A percentile compares a stretch with the other conserved stretches of the same genome.
Evolutionary conservation across 2,329 filamentous ascomycete genomes (phyloP).

Genomic region (Diaporthe citri): DNA sequence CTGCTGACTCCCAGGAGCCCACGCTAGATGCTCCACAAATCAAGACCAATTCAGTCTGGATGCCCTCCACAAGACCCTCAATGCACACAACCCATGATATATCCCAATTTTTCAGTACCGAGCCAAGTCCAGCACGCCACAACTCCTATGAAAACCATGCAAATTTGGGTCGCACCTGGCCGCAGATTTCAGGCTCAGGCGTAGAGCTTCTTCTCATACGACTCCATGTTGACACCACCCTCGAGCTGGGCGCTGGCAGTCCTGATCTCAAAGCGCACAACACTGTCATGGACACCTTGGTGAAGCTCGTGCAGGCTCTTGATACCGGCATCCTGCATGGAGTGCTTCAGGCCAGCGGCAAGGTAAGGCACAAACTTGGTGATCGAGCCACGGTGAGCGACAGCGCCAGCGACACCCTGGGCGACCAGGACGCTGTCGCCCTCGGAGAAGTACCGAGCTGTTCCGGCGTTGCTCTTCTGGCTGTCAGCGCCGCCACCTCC

Average conservation of each 20-base stretch:
- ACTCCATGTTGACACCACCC: conserved; percentile 98
- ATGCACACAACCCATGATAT: conserved; percentile 35
- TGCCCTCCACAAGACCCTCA: conserved; percentile 2
- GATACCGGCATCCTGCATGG: conserved; percentile 93
- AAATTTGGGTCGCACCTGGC: conserved; percentile 13
- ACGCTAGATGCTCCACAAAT: conserved; percentile 22
- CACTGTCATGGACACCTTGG: conserved; percentile 78
- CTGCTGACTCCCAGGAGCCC: not conserved
- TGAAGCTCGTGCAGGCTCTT: conserved; percentile 84
- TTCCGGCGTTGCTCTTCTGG: conserved; percentile 91
- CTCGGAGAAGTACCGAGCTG: conserved; percentile 98
- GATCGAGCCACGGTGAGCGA: conserved; percentile 85
- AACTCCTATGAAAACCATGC: conserved; percentile 38
- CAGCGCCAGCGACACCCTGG: conserved; percentile 92
- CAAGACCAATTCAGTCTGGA: conserved; percentile 24
- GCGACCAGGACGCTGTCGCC: conserved; percentile 94
- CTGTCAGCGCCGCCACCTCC: conserved; percentile 78
- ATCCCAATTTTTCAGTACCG: conserved; percentile 32
- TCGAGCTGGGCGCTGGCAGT: conserved; percentile 96
- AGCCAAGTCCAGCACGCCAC: conserved; percentile 29
- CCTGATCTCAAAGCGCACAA: conserved; percentile 91
- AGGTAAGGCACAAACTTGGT: conserved; percentile 97
- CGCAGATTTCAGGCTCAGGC: conserved; percentile 65
- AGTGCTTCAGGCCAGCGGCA: conserved; percentile 95
- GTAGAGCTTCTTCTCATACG: conserved; percentile 99